Conservation (phyloP, 106 monocot species). For the Triglochin maritima region DNA sequence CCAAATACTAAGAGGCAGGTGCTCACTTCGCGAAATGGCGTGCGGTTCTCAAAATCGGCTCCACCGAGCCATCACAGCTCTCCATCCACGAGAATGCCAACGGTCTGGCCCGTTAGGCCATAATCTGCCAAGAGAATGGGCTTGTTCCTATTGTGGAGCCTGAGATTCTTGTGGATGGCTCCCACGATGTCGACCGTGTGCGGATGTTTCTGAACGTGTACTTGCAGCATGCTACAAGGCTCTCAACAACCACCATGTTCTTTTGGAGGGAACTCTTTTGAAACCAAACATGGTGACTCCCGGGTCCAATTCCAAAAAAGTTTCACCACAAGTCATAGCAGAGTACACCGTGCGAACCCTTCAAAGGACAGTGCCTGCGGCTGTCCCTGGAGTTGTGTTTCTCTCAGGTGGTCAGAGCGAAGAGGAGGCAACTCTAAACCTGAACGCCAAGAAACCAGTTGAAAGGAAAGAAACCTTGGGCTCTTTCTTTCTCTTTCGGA, state of each 20-base stretch:
- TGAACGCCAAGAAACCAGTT: constrained; percentile 16
- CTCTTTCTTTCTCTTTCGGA: constrained; percentile 15
- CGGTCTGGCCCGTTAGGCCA: constrained; percentile 15
- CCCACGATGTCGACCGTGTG: constrained; percentile 8
- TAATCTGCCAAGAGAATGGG: constrained; percentile 20
- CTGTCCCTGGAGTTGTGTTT: constrained; percentile 12
- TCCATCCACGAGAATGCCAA: constrained; percentile 15
- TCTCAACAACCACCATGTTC: constrained; percentile 16
- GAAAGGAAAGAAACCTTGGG: constrained; percentile 19
- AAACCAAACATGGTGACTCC: constrained; percentile 22
- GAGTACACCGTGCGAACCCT: constrained; percentile 12
- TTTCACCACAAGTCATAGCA: constrained; percentile 10
- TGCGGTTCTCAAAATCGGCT: constrained; percentile 15
- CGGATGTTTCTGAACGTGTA: constrained; percentile 6
- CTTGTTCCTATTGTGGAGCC: constrained; percentile 17
- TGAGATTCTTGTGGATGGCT: constrained; percentile 14
- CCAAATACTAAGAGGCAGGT: constrained; percentile 15
- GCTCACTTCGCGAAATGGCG: constrained; percentile 20
- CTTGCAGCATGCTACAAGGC: constrained; percentile 17
- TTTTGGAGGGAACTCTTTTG: constrained; percentile 11
- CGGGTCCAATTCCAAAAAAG: constrained; percentile 10
- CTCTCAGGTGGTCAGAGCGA: constrained; percentile 17
- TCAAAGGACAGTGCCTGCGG: constrained; percentile 12
- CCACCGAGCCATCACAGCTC: constrained; percentile 9
- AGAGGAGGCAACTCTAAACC: constrained; percentile 15